Percentiles rank a stretch among this genome's conserved stretches.
phyloP scores from a whole-genome alignment of 23 red algal species.

The Gracilaria caudata region DNA sequence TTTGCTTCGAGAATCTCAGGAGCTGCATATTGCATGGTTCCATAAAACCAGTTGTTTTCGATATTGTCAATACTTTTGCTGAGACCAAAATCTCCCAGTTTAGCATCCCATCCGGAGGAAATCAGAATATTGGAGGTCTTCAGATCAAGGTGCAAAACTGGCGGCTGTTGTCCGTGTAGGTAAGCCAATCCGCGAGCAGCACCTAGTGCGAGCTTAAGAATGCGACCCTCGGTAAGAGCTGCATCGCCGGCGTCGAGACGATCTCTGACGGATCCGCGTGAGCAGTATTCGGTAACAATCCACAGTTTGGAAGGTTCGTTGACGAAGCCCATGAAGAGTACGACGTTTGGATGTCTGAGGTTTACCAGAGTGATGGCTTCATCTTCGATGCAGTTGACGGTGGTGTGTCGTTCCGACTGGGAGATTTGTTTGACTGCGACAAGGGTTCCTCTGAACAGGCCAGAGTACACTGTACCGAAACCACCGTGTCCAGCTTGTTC shows the following conservation, averaged over 20 bases:
- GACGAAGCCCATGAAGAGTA: conserved; percentile 85
- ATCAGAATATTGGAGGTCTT: conserved; percentile 89
- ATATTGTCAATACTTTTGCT: conserved; percentile 69
- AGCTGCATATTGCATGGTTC: conserved; percentile 87
- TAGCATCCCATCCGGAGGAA: conserved; percentile 73
- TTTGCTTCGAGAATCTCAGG: conserved; percentile 83
- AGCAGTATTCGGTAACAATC: conserved; percentile 77
- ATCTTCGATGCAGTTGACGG: conserved; percentile 23
- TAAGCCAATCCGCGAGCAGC: conserved; percentile 84
- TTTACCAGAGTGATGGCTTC: conserved; percentile 69
- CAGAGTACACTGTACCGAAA: conserved; percentile 78
- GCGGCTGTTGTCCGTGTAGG: conserved; percentile 82
- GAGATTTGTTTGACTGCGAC: conserved; percentile 80
- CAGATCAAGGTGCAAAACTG: conserved; percentile 87
- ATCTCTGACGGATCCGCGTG: conserved; percentile 44
- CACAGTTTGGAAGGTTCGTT: conserved; percentile 63
- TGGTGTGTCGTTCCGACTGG: not conserved
- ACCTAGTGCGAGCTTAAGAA: conserved; percentile 68
- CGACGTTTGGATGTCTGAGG: conserved; percentile 82
- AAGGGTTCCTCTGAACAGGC: conserved; percentile 79
- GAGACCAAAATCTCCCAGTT: conserved; percentile 88
- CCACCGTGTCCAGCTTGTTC: conserved; percentile 64
- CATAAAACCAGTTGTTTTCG: conserved; percentile 68
- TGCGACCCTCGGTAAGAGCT: conserved; percentile 26
- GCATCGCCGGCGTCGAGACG: conserved; percentile 18